Conservation (phyloP, 2,329 filamentous ascomycete genomes). For the Alternaria angustiovoidea region DNA sequence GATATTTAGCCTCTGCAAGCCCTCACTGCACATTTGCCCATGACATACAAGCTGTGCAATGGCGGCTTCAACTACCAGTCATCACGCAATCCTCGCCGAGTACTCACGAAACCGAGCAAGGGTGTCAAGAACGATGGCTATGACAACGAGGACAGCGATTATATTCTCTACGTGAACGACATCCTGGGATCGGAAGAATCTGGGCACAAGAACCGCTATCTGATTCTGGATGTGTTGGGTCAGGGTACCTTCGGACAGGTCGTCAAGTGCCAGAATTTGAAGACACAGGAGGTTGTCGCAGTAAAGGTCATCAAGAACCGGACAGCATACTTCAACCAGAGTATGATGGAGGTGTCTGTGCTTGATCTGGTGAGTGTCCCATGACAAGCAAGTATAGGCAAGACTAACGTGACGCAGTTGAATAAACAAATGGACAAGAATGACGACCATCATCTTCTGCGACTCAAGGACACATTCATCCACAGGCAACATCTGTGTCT, state of each 20-base stretch:
- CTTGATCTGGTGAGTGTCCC: constrained; percentile 77
- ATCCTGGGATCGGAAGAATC: constrained; percentile 97
- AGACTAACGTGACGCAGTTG: constrained; percentile 63
- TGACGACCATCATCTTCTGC: constrained; percentile 93
- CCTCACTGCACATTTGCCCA: constrained; percentile 88
- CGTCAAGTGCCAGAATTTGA: constrained; percentile 98
- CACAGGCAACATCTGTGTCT: constrained; percentile 96
- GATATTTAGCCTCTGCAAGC: constrained; percentile 83
- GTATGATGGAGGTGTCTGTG: constrained; percentile 99
- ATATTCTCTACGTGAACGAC: constrained; percentile 98
- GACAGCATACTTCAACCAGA: constrained; percentile 99
- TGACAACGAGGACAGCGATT: constrained; percentile 98
- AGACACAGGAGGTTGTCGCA: constrained; percentile 97
- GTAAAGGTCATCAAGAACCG: constrained; percentile 99
- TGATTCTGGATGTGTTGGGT: constrained; percentile 95
- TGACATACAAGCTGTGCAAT: constrained; percentile 98
- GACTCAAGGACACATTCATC: constrained; percentile 97
- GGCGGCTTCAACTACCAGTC: constrained; percentile 98
- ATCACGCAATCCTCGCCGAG: constrained; percentile 91
- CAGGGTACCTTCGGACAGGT: constrained; percentile 99
- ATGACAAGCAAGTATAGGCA: background rate
- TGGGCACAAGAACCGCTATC: constrained; percentile 97
- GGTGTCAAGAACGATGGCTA: constrained; percentile 98
- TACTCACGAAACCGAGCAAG: constrained; percentile 98
- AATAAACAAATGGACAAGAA: constrained; percentile 99